phyloP scores from a whole-genome alignment of 2,329 filamentous ascomycete species.

The Arthrobotrys pseudoclavata region DNA sequence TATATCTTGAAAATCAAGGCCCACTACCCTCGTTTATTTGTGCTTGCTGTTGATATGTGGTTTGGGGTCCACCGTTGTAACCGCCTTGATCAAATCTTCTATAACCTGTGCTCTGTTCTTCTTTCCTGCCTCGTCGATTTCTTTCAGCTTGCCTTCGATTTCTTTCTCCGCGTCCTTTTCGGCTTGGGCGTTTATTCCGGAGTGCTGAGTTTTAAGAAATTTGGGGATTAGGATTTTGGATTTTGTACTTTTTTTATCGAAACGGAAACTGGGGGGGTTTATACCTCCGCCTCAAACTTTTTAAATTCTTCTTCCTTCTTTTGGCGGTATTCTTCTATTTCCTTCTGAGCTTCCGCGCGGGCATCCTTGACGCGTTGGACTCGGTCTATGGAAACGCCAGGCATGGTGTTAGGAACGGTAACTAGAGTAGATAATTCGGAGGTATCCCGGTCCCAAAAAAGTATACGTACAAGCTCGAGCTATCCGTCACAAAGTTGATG shows the following conservation, averaged over 20 bases:
- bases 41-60: conserved; percentile 62
- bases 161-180: conserved; percentile 84
- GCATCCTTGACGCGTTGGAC: conserved; percentile 98
- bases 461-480: conserved; percentile 84
- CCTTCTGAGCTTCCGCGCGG: conserved; percentile 94
- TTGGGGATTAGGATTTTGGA: conserved; percentile 11
- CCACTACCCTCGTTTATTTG: background rate
- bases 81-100: conserved; percentile 84
- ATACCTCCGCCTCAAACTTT: conserved; percentile 86
- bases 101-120: conserved; percentile 85
- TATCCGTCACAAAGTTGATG: conserved; percentile 66
- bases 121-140: conserved; percentile 84
- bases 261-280: conserved; percentile 13
- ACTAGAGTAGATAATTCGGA: background rate
- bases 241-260: conserved; percentile 2
- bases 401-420: conserved; percentile 27
- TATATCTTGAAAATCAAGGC: conserved; percentile 4
- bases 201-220: conserved; percentile 74
- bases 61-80: conserved; percentile 82
- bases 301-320: conserved; percentile 95
- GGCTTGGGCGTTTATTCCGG: conserved; percentile 87
- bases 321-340: conserved; percentile 92
- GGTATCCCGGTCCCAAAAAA: conserved; percentile 9
- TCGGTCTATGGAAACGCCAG: conserved; percentile 73
- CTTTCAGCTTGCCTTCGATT: conserved; percentile 82